Evolutionary conservation across 2,329 filamentous ascomycete genomes (phyloP).

Genomic region (Ophiostoma ulmi): DNA sequence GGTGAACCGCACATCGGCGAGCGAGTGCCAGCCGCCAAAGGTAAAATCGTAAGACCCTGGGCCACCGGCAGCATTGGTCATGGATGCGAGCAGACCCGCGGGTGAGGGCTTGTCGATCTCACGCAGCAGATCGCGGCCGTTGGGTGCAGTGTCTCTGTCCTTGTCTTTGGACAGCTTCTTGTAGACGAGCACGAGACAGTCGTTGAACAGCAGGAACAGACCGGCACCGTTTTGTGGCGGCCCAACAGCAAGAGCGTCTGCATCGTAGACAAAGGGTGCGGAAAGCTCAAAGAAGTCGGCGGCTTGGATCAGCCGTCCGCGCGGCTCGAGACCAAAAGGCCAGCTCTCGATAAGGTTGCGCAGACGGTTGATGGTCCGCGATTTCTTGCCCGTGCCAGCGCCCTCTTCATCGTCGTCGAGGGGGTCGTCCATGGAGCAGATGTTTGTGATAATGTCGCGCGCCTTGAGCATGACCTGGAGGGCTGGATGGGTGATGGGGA

Average conservation of each 20-base stretch:
- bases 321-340: constrained; percentile 65
- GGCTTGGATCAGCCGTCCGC: constrained; percentile 73
- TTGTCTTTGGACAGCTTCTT: constrained; percentile 53
- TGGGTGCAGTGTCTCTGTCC: constrained; percentile 37
- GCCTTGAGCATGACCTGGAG: constrained; percentile 79
- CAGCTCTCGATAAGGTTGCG: constrained; percentile 72
- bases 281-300: constrained; percentile 73
- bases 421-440: constrained; percentile 82
- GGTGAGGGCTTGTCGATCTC: constrained; percentile 78
- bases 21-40: constrained; percentile 66
- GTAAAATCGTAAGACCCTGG: constrained; percentile 63
- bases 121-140: constrained; percentile 71
- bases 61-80: constrained; percentile 59
- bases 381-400: constrained; percentile 42
- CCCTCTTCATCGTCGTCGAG: constrained; percentile 52
- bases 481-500: constrained; percentile 81
- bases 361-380: constrained; percentile 67
- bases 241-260: constrained; percentile 30
- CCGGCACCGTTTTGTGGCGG: constrained; percentile 52
- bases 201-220: constrained; percentile 78
- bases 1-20: constrained; percentile 67
- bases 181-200: constrained; percentile 70
- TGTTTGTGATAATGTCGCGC: constrained; percentile 89
- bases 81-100: constrained; percentile 56
- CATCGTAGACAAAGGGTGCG: constrained; percentile 56